Base-by-base conservation (phyloP, 1,139 yeast species). In the Williopsis jadinii region DNA sequence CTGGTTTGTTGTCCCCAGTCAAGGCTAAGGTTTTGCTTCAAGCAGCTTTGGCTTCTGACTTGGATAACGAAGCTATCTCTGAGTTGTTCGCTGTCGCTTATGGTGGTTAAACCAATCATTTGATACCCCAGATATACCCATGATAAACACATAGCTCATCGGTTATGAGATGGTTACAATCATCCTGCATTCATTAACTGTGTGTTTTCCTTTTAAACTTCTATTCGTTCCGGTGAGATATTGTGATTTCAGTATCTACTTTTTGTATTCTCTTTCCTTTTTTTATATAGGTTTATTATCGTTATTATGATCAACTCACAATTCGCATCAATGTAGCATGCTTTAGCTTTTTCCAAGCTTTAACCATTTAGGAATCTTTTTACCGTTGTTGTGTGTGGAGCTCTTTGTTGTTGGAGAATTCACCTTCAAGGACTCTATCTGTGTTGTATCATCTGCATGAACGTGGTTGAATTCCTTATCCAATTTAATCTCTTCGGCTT, bases 1-100 rank as follows among this genome's bases (percentile, higher is more conserved):
- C 75, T 46, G 81, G 81, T 1, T 70, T 72, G 47, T 62, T 75
- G 45, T 71, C 75, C 47, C 79, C 80, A 4, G 75, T 68, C 43
- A 74, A 75, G 56, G 64, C 76, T 6, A 61, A 78, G 49, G 65
- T 75, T n/a, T 60, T 74, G 38, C 60, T 75, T 34, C 80, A 75
- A 50, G 65, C 77, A 42, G 77, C 83, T 51, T 61, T 80, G 38
- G 62, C 68, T 36, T 67, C 68, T 32, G 67, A 67, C 54, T 53
- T 62, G 31, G 52, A 68, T 8, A 47, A 50, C 3, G 68, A 66
- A 40, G 11, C 28, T 14, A 73, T 73, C 11, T 71, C 65, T 45
- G 54, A 56, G 13, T 66, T 68, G 3, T 80, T 79, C 50, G 60
- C 60, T 11, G 73, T 72, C 51, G 71, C 64, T 10, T 66, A 64